Evolutionary conservation across 139 green algal genomes (phyloP).

Genomic region (Chlorella sorokiniana): DNA sequence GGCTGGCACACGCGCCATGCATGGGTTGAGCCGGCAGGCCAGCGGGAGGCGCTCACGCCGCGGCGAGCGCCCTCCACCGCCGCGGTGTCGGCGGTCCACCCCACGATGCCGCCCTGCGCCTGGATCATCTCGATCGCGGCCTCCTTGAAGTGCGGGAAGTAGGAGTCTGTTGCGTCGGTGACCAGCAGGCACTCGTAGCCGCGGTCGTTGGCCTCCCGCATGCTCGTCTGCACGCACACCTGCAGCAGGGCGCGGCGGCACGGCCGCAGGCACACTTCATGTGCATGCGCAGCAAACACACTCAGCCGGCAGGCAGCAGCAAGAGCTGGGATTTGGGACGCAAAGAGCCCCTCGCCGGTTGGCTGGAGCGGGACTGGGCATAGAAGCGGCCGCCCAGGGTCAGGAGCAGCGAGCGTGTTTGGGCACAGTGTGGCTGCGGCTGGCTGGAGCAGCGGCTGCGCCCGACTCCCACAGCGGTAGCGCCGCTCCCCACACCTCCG

Average conservation of each 20-base stretch:
- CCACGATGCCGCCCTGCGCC: constrained; percentile 62
- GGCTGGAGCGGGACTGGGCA: no score
- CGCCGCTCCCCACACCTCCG: background rate
- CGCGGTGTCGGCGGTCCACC: constrained; percentile 44
- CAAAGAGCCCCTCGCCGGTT: no score
- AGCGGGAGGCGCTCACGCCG: background rate
- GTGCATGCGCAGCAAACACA: no score
- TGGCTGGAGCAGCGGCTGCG: no score
- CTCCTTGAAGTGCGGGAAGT: constrained; percentile 69
- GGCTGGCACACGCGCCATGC: no score
- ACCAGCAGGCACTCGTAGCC: constrained; percentile 72
- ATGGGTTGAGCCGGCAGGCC: no score
- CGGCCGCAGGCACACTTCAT: background rate
- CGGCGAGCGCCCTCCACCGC: constrained; percentile 29
- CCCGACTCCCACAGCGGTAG: background rate
- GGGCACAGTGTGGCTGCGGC: background rate
- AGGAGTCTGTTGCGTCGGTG: constrained; percentile 63
- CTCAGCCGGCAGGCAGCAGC: background rate
- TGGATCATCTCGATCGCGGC: constrained; percentile 58
- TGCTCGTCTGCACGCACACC: constrained; percentile 69
- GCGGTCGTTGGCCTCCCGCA: constrained; percentile 75
- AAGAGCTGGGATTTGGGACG: no score
- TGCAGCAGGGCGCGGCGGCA: constrained; percentile 13
- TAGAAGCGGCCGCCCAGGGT: no score
- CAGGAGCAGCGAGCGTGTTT: no score